Base-by-base conservation (phyloP, 2,329 filamentous ascomycete species). In the Fusarium nurragi region DNA sequence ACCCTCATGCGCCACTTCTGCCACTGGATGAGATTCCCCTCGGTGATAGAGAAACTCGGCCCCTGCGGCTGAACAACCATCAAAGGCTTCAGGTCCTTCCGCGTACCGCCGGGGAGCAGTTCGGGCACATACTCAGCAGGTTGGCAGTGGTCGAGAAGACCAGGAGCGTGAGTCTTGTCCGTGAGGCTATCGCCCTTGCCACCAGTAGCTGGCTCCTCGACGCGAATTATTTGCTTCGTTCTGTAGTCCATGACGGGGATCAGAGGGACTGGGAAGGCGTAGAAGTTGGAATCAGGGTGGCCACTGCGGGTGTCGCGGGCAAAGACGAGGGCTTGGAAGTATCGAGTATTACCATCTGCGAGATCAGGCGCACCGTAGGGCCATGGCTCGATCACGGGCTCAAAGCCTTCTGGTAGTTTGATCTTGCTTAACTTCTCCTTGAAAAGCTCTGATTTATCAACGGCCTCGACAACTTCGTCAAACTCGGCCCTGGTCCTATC, bases 1-100 rank as follows among this genome's bases (percentile, higher is more conserved):
- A 93, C 84, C 25, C 88, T 80, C 76, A 93, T 86, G 2, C 83
- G 80, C 88, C 88, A 91, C 71, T 90, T 87, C 72, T 88, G 84
- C 86, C 86, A 89, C 45, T 79, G 70, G 1, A 86, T 71, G 3
- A 76, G 66, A 60, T 80, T 80, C 50, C 80, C 73, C 49, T 78
- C 77, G 0, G 54, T 41, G 12, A 90, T 79, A 4, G 75, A 62
- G 52, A 78, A 79, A 19, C 75, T 78, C 1, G 77, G 76, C 0
- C 77, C 77, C 2, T 77, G 69, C 0, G 77, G 77, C 55, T 79
- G 77, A 14, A 73, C 58, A 1, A 79, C 71, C 7, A 87, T 85
- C 66, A 90, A 78, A 1, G 86, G 86, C 76, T 89, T 90, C 19
- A 86, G 69, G 47, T 84, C 83, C 63, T 80, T 79, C 16, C 84